Percentiles rank a stretch among this genome's conserved stretches.
Conservation (phyloP, 768 basidiomycete genomes). For the Royoungia palumana region DNA sequence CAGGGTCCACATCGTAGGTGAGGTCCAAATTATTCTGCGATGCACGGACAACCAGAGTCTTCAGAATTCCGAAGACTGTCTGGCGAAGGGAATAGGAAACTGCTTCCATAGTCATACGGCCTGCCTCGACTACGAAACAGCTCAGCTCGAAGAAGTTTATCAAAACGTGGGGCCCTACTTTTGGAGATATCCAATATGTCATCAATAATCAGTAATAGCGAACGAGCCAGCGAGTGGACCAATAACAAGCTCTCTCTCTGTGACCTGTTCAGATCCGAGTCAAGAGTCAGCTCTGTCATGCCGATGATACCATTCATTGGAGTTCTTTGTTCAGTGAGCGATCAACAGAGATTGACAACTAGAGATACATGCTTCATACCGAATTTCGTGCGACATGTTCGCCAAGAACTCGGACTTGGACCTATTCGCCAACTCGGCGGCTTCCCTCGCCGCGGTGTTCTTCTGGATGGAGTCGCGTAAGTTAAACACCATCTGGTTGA, state of each 20-base stretch:
- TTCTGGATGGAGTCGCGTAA: conserved; percentile 96
- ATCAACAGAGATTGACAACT: not conserved
- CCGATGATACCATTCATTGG: conserved; percentile 99
- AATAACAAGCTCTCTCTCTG: conserved; percentile 94
- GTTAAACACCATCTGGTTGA: conserved; percentile 99
- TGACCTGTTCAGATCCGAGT: conserved; percentile 90
- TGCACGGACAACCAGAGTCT: conserved; percentile 96
- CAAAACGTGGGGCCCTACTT: conserved; percentile 58
- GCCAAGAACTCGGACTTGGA: conserved; percentile 98
- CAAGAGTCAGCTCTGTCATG: conserved; percentile 98
- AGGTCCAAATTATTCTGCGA: conserved; percentile 95
- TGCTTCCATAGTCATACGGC: conserved; percentile 99
- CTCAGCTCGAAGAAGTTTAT: conserved; percentile 1
- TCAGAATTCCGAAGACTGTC: conserved; percentile 95
- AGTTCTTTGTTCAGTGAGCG: conserved; percentile 54
- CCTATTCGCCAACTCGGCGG: conserved; percentile 96
- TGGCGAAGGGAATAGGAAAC: conserved; percentile 98
- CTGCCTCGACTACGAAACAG: conserved; percentile 78
- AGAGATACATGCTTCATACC: conserved; percentile 51
- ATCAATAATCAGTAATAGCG: conserved; percentile 93
- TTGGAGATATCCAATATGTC: conserved; percentile 99
- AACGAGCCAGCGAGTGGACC: conserved; percentile 92
- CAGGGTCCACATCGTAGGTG: conserved; percentile 92
- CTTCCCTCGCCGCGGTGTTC: conserved; percentile 96
- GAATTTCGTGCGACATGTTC: conserved; percentile 96